Evolutionary conservation across 2,329 filamentous ascomycete species (phyloP), one percentile per base, ranked within the genome.

Genomic region (Sporothrix brunneoviolacea): DNA sequence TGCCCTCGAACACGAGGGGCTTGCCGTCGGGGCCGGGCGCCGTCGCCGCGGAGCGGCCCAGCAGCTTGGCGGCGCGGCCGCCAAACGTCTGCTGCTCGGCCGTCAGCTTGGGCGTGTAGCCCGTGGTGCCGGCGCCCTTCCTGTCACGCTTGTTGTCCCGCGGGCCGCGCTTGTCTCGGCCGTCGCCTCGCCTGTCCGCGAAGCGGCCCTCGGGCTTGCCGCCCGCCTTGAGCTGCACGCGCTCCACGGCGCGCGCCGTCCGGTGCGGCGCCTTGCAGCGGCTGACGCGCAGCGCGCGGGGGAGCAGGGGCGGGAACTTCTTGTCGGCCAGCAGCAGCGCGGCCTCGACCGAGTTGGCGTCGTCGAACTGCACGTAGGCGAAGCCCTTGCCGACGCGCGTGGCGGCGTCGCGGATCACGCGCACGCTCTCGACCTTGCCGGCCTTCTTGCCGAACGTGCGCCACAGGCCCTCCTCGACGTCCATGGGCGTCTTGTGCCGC

Each of bases 331-430:
- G 80, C 35, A 94, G 77, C 12, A 98, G 77, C 2, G 93, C 93
- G n/a, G 86, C 80, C 68, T 98, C 93, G 40, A 98, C 91, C 39
- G 84, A 76, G 61, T 94, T 96, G 55, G 77, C 81, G 61, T 97
- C 88, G 62, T 84, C 81, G 69, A 98, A 98, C 64, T 98, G 93
- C 15, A 98, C 91, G 62, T 98, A 98, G 55, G 94, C 94, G 63
- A 98, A 89, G 4, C 93, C 93, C 66, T 98, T 98, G 61, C 93
- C 90, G 27, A 98, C 88, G 44, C 94, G 82, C 8, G 94, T 98
- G 58, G 86, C 85, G 55, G 87, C 76, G 63, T 98, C 93, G 50
- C 93, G 83, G 45, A 96, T 80, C 18, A 98, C 90, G 30, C 93
- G 86, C 32, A 98, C 94, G 62, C 84, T 95, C 69, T 98, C 91